Evolutionary conservation across 2,329 filamentous ascomycete genomes (phyloP), one percentile per base, ranked within the genome.

Genomic region (Pestalotiopsis fici): DNA sequence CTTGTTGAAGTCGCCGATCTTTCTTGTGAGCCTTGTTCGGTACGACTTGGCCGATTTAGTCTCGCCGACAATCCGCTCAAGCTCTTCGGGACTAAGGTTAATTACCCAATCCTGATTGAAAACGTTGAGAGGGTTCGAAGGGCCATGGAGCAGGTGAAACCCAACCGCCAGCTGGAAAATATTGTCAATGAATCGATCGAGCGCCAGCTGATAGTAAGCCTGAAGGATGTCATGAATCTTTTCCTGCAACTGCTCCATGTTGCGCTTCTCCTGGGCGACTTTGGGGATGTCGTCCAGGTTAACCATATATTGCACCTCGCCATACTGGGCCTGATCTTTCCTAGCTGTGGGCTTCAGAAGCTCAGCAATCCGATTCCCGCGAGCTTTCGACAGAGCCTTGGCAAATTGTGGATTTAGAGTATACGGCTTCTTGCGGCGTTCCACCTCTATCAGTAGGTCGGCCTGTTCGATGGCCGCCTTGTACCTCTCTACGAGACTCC

Each of bases 131-230:
- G 78, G 77, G 2, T 74, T 77, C 0, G 66, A 43, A 0, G 70
- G 66, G 0, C 77, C 77, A 23, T 64, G 63, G 0, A 80, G 63
- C 1, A 79, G 72, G 4, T 62, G 55, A 57, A 75, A 69, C 50
- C 73, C 71, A 5, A 80, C 74, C 0, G 72, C 77, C 31, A 77
- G 76, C 2, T 71, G 73, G 65, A 75, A 78, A 25, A 81, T 65
- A 59, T 78, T 78, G 69, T 81, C 79, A 23, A 79, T 72, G 62
- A 80, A 79, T 1, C 75, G 74, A 7, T 76, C 71, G 4, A 71
- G 70, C 0, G 78, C 76, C 0, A 79, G 65, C 7, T 72, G 70
- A 61, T 81, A 80, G 71, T 80, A 81, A 0, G 78, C 72, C 4
- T 70, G 28, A 4, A 80, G 73, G 31, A 73, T 73, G 50, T 79